Evolutionary conservation across 441 rosid species (phyloP).

Genomic region (Jatropha podagrica): DNA sequence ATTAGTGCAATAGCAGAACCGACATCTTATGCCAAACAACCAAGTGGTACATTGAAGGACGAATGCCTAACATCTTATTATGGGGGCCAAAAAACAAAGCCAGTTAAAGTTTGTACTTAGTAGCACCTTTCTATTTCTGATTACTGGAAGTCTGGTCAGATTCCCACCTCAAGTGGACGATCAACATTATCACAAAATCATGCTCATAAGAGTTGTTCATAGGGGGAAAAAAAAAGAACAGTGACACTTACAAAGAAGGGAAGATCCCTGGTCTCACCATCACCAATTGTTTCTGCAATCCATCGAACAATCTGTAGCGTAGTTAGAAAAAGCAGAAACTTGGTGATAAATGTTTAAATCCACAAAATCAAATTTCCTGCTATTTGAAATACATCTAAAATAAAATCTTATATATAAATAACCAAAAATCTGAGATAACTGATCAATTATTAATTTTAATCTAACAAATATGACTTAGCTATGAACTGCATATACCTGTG

Average conservation of each 20-base stretch:
- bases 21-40: not conserved
- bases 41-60: not conserved
- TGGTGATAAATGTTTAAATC: not conserved
- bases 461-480: slow-evolving; percentile 13
- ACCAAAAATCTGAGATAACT: not conserved
- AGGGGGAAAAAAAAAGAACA: not conserved
- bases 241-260: slow-evolving; percentile 76
- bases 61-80: not conserved
- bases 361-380: not conserved
- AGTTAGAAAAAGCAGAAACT: slow-evolving; percentile 12
- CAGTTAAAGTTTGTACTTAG: not conserved
- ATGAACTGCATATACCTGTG: slow-evolving; percentile 46
- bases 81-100: not conserved
- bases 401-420: not conserved
- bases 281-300: slow-evolving; percentile 78
- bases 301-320: slow-evolving; percentile 66
- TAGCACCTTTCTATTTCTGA: not conserved
- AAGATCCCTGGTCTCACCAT: slow-evolving; percentile 85
- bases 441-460: not conserved
- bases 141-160: not conserved
- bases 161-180: not conserved
- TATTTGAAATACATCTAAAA: not conserved
- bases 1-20: not conserved
- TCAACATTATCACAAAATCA: not conserved
- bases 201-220: not conserved